Evolutionary conservation across 2,329 filamentous ascomycete species (phyloP).

Genomic region (Alternaria viburni): DNA sequence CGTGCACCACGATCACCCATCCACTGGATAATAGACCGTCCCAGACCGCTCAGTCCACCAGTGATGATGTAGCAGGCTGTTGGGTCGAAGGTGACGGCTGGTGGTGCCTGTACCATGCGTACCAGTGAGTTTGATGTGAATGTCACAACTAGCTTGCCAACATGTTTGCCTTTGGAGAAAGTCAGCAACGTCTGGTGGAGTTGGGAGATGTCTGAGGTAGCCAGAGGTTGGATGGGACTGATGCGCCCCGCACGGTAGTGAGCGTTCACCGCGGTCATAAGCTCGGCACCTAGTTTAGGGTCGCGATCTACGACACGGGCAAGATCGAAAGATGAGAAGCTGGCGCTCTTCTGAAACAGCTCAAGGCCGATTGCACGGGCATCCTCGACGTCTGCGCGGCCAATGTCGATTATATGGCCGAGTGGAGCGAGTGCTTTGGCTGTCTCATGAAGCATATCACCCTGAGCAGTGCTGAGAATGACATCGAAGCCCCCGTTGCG

Average conservation of each 20-base stretch:
- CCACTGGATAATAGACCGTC: slow-evolving; percentile 19
- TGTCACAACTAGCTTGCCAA: slow-evolving; percentile 23
- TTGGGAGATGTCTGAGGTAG: slow-evolving; percentile 8
- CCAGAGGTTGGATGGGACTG: neutral
- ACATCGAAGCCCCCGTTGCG: slow-evolving; percentile 38
- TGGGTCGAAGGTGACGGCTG: slow-evolving; percentile 7
- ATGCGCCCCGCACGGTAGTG: slow-evolving; percentile 9
- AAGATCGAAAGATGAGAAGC: slow-evolving; percentile 30
- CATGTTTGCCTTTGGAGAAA: slow-evolving; percentile 16
- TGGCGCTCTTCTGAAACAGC: slow-evolving; percentile 24
- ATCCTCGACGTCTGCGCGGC: slow-evolving; percentile 21
- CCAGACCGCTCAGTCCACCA: slow-evolving; percentile 31
- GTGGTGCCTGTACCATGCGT: neutral
- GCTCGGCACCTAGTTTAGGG: neutral
- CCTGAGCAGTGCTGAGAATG: slow-evolving; percentile 29
- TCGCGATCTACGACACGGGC: slow-evolving; percentile 9
- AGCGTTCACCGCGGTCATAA: slow-evolving; percentile 7
- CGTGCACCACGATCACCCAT: slow-evolving; percentile 26
- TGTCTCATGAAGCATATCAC: neutral
- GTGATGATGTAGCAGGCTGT: slow-evolving; percentile 23
- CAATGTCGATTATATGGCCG: slow-evolving; percentile 45
- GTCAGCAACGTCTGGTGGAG: slow-evolving; percentile 10
- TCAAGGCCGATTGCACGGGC: slow-evolving; percentile 16
- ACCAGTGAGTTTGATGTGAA: slow-evolving; percentile 4
- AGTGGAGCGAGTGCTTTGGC: slow-evolving; percentile 26